Conservation (phyloP, 1,284 basidiomycete species). For the Somion occarium region DNA sequence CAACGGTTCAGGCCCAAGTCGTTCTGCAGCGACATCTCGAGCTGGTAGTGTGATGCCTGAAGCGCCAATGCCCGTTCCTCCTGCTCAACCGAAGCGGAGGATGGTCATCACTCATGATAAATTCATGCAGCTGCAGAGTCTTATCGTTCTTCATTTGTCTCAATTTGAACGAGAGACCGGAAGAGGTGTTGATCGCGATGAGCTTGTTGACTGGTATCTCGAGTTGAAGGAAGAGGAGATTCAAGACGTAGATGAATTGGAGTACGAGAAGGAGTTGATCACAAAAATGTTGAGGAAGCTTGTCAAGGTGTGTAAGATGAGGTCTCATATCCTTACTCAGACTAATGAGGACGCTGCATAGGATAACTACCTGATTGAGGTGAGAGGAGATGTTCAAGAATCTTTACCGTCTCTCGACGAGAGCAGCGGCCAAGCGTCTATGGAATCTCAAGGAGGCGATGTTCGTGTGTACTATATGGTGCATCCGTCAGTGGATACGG, state of each 20-base stretch:
- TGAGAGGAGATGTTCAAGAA: constrained; percentile 78
- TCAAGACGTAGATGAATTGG: constrained; percentile 84
- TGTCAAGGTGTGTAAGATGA: constrained; percentile 62
- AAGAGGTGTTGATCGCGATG: constrained; percentile 80
- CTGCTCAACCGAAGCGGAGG: constrained; percentile 55
- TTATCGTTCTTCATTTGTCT: constrained; percentile 82
- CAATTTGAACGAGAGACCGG: constrained; percentile 76
- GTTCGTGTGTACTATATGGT: constrained; percentile 76
- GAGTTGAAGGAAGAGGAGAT: constrained; percentile 85
- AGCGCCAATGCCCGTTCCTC: constrained; percentile 17
- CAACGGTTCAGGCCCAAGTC: constrained; percentile 25
- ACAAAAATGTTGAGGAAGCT: constrained; percentile 87
- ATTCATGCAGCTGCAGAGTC: constrained; percentile 87
- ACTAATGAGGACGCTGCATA: constrained; percentile 26
- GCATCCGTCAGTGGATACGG: constrained; percentile 75
- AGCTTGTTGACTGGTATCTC: constrained; percentile 95
- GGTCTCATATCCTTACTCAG: constrained; percentile 15
- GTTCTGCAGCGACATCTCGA: constrained; percentile 27
- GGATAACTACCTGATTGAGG: constrained; percentile 86
- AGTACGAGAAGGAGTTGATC: constrained; percentile 88
- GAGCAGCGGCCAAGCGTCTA: constrained; percentile 44
- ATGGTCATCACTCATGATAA: constrained; percentile 95
- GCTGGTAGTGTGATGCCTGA: constrained; percentile 29
- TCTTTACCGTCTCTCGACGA: constrained; percentile 65
- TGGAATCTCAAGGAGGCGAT: constrained; percentile 46